Conservation (phyloP, 73 alveolate genomes). For the Tetrahymena borealis region DNA sequence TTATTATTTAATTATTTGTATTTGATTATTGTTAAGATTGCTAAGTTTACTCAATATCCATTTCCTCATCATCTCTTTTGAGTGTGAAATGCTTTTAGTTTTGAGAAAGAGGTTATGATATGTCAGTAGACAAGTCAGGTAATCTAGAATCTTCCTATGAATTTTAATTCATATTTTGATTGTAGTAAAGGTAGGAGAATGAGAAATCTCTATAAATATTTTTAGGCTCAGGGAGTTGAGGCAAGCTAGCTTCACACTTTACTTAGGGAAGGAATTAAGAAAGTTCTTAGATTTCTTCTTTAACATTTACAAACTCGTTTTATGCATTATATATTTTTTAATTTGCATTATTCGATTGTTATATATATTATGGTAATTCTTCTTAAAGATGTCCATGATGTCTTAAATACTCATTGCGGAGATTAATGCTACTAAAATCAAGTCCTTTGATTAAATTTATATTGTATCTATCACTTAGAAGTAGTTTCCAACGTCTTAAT, state of each 20-base stretch:
- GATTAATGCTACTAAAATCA: not conserved
- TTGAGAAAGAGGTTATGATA: not conserved
- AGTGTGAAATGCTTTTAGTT: not conserved
- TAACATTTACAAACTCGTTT: not conserved
- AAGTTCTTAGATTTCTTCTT: not conserved
- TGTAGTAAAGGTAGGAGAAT: not conserved
- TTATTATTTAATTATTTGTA: not conserved
- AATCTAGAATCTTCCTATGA: not conserved
- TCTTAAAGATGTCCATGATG: not conserved
- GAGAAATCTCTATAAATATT: not conserved
- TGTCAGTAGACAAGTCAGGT: not conserved
- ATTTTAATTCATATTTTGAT: not conserved
- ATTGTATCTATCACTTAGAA: not conserved
- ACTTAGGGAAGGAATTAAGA: not conserved
- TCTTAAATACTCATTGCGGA: not conserved
- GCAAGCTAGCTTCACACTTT: not conserved
- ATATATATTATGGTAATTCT: not conserved
- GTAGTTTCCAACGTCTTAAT: not conserved
- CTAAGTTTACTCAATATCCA: not conserved
- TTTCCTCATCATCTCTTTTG: not conserved
- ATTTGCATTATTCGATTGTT: not conserved
- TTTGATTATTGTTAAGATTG: not conserved
- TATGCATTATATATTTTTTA: not conserved
- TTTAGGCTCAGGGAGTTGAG: not conserved
- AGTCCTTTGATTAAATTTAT: not conserved